Base-by-base conservation (phyloP, 2,329 filamentous ascomycete species). In the Pestalotiopsis sp. region DNA sequence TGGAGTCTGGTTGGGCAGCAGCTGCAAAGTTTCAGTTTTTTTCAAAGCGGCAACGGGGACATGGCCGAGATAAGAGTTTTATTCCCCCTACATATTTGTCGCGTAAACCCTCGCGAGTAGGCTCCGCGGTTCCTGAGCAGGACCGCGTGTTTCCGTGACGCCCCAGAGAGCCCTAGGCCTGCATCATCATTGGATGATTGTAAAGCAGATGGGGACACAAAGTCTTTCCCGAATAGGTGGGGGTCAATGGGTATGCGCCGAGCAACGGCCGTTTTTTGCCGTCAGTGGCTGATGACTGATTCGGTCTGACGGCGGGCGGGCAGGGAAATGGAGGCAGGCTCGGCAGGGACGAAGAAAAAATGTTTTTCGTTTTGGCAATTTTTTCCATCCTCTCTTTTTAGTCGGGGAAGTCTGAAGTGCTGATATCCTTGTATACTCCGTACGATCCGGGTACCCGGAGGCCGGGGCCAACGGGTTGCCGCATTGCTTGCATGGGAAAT, bases 251-350 rank as follows among this genome's bases (percentile, higher is more conserved):
- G n/a, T 36, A 62, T 62, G 59, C 59, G 31, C 59, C 59, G 59
- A 62, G 59, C 59, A 62, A 62, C 27, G 25, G 59, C 59, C 59
- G 59, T 31, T 31, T 20, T 14, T 39, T 20, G 59, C 59, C 59
- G 59, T 36, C 59, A 39, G 59, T 20, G 31, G 59, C 59, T 62
- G 59, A 62, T 62, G 59, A 39, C 31, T 38, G 59, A 62, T 36
- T 62, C 31, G n/a, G 36, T 59, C 12, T 59, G 57, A 23, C 57
- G 6, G 17, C 27, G 57, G 25, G 27, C 27, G 31, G 31, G 6
- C 2, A 36, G 31, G 27, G 31, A 36, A 36, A 36, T 36, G 31
- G 31, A 36, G 31, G 31, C 31, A 36, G 31, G 31, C 7, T 7
- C 7, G 31, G 31, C 31, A 36, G 27, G 27, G 5, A 31, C 27